These are phyloP conservation scores for Juglanconis sp. DNA, from an alignment of 2,329 filamentous ascomycete species.

Conservation along the genomic window DNA sequence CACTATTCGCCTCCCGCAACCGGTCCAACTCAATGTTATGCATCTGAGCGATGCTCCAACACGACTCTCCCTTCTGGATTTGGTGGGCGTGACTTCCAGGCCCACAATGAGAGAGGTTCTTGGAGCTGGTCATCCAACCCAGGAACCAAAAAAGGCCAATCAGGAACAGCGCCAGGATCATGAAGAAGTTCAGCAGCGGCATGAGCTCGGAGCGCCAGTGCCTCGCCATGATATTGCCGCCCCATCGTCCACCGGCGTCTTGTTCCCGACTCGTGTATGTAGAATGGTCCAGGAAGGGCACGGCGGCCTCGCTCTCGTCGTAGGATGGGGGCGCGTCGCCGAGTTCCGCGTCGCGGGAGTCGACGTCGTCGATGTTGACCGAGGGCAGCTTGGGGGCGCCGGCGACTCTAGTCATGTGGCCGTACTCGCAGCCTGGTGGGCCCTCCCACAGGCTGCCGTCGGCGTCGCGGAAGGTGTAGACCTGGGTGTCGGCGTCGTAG, in stretches of 20 bases:
- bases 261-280: background rate
- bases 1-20: conserved; percentile 42
- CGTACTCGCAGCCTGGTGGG: conserved; percentile 43
- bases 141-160: conserved; percentile 49
- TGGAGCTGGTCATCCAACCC: conserved; percentile 23
- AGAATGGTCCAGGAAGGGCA: conserved; percentile 10
- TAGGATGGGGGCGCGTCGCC: conserved; percentile 12
- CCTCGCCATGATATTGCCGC: conserved; percentile 23
- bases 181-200: conserved; percentile 57
- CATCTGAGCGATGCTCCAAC: conserved; percentile 48
- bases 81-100: conserved; percentile 34
- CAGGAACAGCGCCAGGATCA: conserved; percentile 50
- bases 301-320: conserved; percentile 17
- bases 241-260: conserved; percentile 1
- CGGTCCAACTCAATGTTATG: conserved; percentile 42
- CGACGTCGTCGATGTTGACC: conserved; percentile 12
- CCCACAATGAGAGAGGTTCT: conserved; percentile 18
- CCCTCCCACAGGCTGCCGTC: conserved; percentile 44
- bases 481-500: conserved; percentile 48
- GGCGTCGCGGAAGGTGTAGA: conserved; percentile 43
- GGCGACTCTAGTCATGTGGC: conserved; percentile 39
- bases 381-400: conserved; percentile 21
- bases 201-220: conserved; percentile 51
- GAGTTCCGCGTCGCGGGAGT: conserved; percentile 22
- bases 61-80: conserved; percentile 47